Base-by-base conservation (phyloP, 345 rosid genomes). In the Odontarrhena argentea region DNA sequence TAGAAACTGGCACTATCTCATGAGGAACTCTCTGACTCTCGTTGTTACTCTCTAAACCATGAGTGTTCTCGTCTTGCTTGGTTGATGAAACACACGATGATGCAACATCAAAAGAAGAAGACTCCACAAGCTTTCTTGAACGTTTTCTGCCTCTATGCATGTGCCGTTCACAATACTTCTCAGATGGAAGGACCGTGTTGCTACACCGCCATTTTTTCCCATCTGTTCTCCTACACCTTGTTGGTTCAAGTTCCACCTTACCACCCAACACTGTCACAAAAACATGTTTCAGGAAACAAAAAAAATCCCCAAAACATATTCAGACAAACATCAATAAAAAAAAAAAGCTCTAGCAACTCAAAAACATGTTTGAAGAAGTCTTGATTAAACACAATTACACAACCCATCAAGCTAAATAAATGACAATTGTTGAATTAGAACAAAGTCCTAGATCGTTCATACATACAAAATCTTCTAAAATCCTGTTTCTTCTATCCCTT, bases 71-170 rank as follows among this genome's bases (percentile, higher is more conserved):
- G 3, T 41, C 34, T 55, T 18, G 22, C 22, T 68, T 63, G 79
- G 65, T 54, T 65, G 53, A 36, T 30, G 55, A 24, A 52, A 43
- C 53, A 40, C 41, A 49, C 1, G 74, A 61, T 45, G 48, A 58
- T 36, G 76, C 65, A 60, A 48, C 45, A 10, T 76, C 76, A 65
- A 63, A 57, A 75, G 63, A 38, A 64, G 68, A 54, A 45, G 76
- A 52, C 83, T 91, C 89, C 89, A 85, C 89, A 78, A 68, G 91
- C 93, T 88, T 91, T 86, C 89, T 91, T 86, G 96, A 88, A 84
- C 85, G 83, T 58, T 73, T 82, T 45, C 91, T 79, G 62, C 97
- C 96, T 71, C 91, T 79, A 55, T 91, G 83, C 74, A 84, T 78
- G 73, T 85, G 93, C 69, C 80, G 80, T 70, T 84, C 83, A 61